Conservation (phyloP, 805 yeast species). For the Sugiyamaella boreocaroliniensis region DNA sequence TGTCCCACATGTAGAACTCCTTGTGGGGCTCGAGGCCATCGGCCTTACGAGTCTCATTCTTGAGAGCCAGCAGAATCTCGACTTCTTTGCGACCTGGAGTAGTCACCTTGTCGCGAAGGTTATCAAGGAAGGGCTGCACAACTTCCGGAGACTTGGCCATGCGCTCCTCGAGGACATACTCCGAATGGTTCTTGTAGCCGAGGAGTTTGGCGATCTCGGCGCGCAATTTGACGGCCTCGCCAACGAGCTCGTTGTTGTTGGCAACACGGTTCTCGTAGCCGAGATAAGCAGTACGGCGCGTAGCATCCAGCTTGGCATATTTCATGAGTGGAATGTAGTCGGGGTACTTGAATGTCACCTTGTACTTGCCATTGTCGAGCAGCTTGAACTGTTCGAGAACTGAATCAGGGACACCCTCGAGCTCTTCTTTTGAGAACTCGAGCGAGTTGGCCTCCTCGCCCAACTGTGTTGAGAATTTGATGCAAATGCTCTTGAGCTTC, state of each 20-base stretch:
- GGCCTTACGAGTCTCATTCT: constrained; percentile 44
- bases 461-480: constrained; percentile 55
- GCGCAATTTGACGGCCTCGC: constrained; percentile 55
- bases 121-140: constrained; percentile 56
- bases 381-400: constrained; percentile 45
- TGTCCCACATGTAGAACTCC: constrained; percentile 63
- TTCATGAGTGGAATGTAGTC: constrained; percentile 73
- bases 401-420: constrained; percentile 67
- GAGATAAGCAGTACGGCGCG: constrained; percentile 58
- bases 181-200: constrained; percentile 65
- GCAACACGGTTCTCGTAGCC: constrained; percentile 65
- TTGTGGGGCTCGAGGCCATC: constrained; percentile 35
- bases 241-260: constrained; percentile 51
- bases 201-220: constrained; percentile 53
- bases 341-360: constrained; percentile 77
- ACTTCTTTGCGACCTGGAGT: constrained; percentile 57
- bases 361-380: constrained; percentile 38
- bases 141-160: constrained; percentile 67
- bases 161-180: constrained; percentile 64
- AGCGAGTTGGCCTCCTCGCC: constrained; percentile 65
- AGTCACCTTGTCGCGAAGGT: constrained; percentile 50
- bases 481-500: constrained; percentile 48
- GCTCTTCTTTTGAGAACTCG: constrained; percentile 54
- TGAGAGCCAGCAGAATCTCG: constrained; percentile 42
- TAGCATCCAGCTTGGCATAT: constrained; percentile 55